Conservation (phyloP, 148 eudicot genomes). For the Cornus suecica region DNA sequence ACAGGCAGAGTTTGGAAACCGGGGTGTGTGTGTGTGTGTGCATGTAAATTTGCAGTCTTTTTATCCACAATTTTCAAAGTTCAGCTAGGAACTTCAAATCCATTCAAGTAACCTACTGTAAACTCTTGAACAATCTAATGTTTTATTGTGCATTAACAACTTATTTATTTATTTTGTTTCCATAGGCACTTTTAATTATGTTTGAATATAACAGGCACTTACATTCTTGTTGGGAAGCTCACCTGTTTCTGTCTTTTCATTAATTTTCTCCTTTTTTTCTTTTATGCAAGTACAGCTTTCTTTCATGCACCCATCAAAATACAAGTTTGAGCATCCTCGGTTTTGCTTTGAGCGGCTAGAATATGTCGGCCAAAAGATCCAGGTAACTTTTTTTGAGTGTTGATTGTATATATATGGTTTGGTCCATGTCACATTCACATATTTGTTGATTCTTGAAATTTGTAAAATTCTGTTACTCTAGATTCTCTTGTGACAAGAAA, state of each 20-base stretch:
- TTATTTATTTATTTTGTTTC: neutral
- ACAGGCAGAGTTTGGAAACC: neutral
- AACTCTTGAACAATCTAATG: neutral
- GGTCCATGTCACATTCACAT: neutral
- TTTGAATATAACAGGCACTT: neutral
- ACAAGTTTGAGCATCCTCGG: constrained; percentile 95
- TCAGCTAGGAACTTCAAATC: neutral
- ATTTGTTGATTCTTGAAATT: no score
- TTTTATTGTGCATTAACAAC: neutral
- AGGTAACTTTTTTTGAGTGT: constrained; percentile 42
- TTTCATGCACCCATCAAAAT: constrained; percentile 87
- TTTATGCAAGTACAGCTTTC: constrained; percentile 47
- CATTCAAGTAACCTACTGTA: neutral
- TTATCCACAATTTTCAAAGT: neutral
- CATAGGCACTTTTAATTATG: neutral
- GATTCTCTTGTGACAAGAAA: no score
- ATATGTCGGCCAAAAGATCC: constrained; percentile 97
- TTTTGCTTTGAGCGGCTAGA: constrained; percentile 94
- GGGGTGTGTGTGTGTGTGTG: neutral
- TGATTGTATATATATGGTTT: neutral
- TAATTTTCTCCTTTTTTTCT: neutral
- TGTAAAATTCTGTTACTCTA: no score
- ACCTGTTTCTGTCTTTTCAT: neutral
- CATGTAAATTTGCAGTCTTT: neutral
- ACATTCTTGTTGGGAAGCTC: neutral